Evolutionary conservation across 176 grass and related monocot genomes (phyloP).

Genomic region (Oryza australiensis): DNA sequence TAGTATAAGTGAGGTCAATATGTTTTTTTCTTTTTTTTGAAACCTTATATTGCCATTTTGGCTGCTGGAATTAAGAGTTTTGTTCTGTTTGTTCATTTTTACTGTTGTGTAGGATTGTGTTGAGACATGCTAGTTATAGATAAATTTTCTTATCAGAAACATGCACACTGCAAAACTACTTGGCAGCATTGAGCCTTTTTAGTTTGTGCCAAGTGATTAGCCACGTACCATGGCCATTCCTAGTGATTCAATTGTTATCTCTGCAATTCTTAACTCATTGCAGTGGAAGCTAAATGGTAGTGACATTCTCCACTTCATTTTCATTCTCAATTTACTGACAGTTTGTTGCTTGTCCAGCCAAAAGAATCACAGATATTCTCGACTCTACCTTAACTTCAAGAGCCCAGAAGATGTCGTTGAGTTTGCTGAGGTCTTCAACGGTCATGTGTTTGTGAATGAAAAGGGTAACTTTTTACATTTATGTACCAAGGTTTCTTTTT

Average conservation of each 20-base stretch:
- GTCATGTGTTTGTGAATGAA: constrained; percentile 92
- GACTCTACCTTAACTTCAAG: constrained; percentile 84
- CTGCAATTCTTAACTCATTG: background rate
- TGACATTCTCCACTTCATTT: constrained; percentile 9
- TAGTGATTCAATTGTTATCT: background rate
- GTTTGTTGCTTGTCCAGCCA: constrained; percentile 44
- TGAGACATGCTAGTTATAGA: constrained; percentile 6
- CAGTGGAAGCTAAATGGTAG: constrained; percentile 4
- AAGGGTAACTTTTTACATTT: constrained; percentile 65
- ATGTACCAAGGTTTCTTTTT: constrained; percentile 6
- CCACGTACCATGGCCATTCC: background rate
- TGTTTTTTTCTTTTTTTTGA: background rate
- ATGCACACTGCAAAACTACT: constrained; percentile 1
- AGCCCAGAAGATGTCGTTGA: constrained; percentile 76
- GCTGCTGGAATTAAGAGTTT: background rate
- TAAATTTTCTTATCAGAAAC: background rate
- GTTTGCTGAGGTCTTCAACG: constrained; percentile 94
- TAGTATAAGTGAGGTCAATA: background rate
- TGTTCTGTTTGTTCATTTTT: background rate
- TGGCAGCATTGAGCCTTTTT: constrained; percentile 12
- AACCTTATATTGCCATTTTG: background rate
- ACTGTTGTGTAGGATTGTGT: background rate
- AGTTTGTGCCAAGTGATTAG: background rate
- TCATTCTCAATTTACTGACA: constrained; percentile 13
- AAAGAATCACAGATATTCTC: constrained; percentile 85